Conservation (phyloP, 2,329 filamentous ascomycete species). For the Venturia asperata region DNA sequence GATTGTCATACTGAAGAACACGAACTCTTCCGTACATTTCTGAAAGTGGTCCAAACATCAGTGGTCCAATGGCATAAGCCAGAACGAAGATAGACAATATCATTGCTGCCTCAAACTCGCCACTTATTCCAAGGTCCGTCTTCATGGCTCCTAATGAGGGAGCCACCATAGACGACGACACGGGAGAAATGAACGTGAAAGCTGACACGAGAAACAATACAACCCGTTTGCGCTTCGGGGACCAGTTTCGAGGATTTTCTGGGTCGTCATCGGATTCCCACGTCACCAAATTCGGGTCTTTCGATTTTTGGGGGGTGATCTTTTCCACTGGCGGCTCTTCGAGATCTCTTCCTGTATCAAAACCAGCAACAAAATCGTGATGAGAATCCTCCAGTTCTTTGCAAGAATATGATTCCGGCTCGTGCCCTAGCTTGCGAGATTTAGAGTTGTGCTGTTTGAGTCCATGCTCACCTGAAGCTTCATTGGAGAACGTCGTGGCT, state of each 20-base stretch:
- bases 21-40: slow-evolving; percentile 31
- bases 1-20: slow-evolving; percentile 32
- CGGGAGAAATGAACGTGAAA: slow-evolving; percentile 35
- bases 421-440: background rate
- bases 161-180: slow-evolving; percentile 36
- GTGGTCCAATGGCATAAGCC: slow-evolving; percentile 34
- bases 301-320: background rate
- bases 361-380: background rate
- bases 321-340: background rate
- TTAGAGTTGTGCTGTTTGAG: background rate
- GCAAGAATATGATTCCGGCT: background rate
- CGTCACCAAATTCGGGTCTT: slow-evolving; percentile 29
- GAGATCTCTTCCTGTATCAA: background rate
- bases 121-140: slow-evolving; percentile 31
- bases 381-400: background rate
- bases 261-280: slow-evolving; percentile 42
- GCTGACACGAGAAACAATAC: slow-evolving; percentile 37
- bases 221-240: slow-evolving; percentile 37
- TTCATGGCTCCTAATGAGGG: slow-evolving; percentile 30
- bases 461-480: no score
- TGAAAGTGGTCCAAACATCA: slow-evolving; percentile 33
- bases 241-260: slow-evolving; percentile 43
- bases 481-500: no score
- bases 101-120: slow-evolving; percentile 29
- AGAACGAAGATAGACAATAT: slow-evolving; percentile 36